Evolutionary conservation across 306 rosid genomes (phyloP).

Genomic region (Gastrolobium bilobum): DNA sequence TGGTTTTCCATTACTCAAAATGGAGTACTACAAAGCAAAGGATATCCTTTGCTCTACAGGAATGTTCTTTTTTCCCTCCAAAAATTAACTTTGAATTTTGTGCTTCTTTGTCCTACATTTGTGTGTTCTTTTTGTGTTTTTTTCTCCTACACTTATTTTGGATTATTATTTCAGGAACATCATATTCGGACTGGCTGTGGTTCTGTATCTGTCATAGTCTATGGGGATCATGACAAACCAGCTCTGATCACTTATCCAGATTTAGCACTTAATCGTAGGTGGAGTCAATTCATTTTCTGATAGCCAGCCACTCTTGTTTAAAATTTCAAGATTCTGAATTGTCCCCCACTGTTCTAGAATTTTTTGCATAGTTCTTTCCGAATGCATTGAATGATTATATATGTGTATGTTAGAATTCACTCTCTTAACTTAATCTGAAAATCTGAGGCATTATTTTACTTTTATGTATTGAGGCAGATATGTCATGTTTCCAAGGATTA

Average conservation of each 20-base stretch:
- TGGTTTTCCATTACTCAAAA: constrained; percentile 44
- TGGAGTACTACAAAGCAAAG: constrained; percentile 46
- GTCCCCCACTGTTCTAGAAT: neutral
- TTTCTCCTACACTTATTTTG: constrained; percentile 12
- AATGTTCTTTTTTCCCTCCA: constrained; percentile 28
- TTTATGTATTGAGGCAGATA: constrained; percentile 63
- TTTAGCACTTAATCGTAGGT: constrained; percentile 87
- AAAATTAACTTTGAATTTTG: constrained; percentile 29
- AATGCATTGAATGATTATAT: constrained; percentile 1
- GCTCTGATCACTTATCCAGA: constrained; percentile 91
- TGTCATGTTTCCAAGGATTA: constrained; percentile 96
- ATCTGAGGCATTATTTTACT: constrained; percentile 18
- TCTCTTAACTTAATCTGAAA: constrained; percentile 31
- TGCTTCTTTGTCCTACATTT: constrained; percentile 20
- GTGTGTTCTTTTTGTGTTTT: neutral
- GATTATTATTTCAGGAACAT: constrained; percentile 72
- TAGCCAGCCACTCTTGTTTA: neutral
- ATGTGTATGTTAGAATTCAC: neutral
- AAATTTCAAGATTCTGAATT: neutral
- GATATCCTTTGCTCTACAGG: constrained; percentile 45
- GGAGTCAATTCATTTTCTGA: constrained; percentile 6
- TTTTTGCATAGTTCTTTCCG: constrained; percentile 19
- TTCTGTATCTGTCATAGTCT: constrained; percentile 84
- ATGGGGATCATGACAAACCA: constrained; percentile 91
- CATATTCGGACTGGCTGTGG: constrained; percentile 82